Base-by-base conservation (phyloP, 2,329 filamentous ascomycete species). In the Talaromyces atroroseus region DNA sequence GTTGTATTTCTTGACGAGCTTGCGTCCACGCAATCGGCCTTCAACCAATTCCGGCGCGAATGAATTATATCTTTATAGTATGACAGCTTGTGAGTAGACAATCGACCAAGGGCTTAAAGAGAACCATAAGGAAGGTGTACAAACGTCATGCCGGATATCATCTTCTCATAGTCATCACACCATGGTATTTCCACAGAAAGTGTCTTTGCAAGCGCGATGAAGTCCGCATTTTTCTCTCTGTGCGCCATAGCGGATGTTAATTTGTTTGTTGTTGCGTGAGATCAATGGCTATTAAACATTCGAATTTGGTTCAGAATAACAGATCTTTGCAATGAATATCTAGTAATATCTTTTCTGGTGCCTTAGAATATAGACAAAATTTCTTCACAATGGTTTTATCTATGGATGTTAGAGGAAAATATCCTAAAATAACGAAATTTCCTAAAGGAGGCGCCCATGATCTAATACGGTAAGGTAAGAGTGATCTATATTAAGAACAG, bases 111-210 rank as follows among this genome's bases (percentile, higher is more conserved):
- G 26, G 4, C 26, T 18, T 10, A 3, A 49, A 54, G 34, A 6
- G 45, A 5, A 12, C 11, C 4, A 4, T 29, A 5, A 8, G n/a
- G 6, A 16, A 29, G 42, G 16, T 54, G 16, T 49, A 12, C 52
- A 40, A 4, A 54, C 52, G 26, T 21, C 52, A 54, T 49, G 36
- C 52, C 52, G 10, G 52, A 54, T 40, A 54, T 54, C 52, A 54
- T 54, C 14, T 54, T 54, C 14, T 54, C 52, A 34, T 54, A 54
- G 47, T 54, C 52, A n/a, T 54, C 45, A 12, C 52, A 54, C 52
- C 45, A 54, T 21, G 52, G 45, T 32, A 34, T 49, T 12, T 44
- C 49, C 34, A 21, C 47, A 3, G 29, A 12, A 32, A 54, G 45
- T 38, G 16, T 32, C 36, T 42, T 49, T 10, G 52, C 52, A 54